phyloP scores from a whole-genome alignment of 352 stramenopile genomes.

The Phytopythium ostracodes region DNA sequence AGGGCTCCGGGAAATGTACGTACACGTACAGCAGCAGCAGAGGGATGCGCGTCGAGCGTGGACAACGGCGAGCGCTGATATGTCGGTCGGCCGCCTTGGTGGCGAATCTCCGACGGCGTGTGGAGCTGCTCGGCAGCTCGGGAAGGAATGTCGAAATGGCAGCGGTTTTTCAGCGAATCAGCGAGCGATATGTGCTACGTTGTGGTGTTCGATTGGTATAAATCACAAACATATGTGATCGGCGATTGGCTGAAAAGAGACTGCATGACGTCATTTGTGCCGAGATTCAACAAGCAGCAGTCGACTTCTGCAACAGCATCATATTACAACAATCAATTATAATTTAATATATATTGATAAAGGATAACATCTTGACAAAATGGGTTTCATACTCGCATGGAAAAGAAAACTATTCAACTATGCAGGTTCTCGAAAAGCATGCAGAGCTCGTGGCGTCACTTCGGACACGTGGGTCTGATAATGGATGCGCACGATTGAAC shows the following conservation, averaged over 20 bases:
- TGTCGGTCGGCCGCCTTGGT: background rate
- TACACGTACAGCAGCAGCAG: no score
- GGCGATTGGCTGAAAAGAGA: background rate
- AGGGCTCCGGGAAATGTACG: no score
- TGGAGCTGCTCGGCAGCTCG: background rate
- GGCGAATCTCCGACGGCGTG: slow-evolving; percentile 1
- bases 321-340: background rate
- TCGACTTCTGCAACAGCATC: background rate
- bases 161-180: background rate
- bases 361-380: no score
- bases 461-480: background rate
- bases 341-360: background rate
- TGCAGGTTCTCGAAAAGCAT: background rate
- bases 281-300: background rate
- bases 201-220: background rate
- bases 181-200: no score
- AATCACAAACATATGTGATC: background rate
- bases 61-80: background rate
- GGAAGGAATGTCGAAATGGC: no score
- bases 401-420: background rate
- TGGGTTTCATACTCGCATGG: no score
- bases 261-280: background rate
- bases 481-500: background rate
- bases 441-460: background rate
- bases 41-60: background rate